These are phyloP conservation scores for Fraxinus angustifolia DNA, from an alignment of 305 asterid genomes.

Conservation along the genomic window DNA sequence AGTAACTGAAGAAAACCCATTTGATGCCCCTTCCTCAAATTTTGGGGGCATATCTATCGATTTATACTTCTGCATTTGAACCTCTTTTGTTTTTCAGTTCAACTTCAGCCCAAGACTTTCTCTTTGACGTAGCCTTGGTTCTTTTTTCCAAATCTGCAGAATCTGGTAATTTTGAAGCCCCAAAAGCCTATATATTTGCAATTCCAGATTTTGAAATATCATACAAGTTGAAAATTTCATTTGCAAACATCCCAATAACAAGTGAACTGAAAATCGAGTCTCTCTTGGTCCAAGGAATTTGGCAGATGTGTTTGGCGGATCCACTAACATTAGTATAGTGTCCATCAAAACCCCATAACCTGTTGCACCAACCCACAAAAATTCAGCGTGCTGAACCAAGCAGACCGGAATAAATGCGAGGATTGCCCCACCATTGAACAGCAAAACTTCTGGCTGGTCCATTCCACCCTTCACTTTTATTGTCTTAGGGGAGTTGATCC, in stretches of 20 bases:
- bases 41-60: slow-evolving; percentile 67
- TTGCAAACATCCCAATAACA: not conserved
- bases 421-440: not conserved
- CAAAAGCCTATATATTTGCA: slow-evolving; percentile 47
- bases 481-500: not conserved
- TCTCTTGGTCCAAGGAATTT: not conserved
- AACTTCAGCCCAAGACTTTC: slow-evolving; percentile 47
- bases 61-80: slow-evolving; percentile 46
- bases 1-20: slow-evolving; percentile 54
- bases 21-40: slow-evolving; percentile 43
- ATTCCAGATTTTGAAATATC: not conserved
- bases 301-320: not conserved
- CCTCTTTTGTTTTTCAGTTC: slow-evolving; percentile 63
- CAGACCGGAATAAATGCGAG: not conserved
- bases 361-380: not conserved
- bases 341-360: not conserved
- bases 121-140: slow-evolving; percentile 29
- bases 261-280: not conserved
- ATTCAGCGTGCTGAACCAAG: not conserved
- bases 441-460: not conserved
- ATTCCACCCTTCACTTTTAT: not conserved
- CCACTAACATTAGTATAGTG: not conserved
- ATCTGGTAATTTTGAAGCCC: slow-evolving; percentile 47
- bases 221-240: not conserved
- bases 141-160: slow-evolving; percentile 40